Base-by-base conservation (phyloP, 129 eudicot species). In the Smallanthus sonchifolius region DNA sequence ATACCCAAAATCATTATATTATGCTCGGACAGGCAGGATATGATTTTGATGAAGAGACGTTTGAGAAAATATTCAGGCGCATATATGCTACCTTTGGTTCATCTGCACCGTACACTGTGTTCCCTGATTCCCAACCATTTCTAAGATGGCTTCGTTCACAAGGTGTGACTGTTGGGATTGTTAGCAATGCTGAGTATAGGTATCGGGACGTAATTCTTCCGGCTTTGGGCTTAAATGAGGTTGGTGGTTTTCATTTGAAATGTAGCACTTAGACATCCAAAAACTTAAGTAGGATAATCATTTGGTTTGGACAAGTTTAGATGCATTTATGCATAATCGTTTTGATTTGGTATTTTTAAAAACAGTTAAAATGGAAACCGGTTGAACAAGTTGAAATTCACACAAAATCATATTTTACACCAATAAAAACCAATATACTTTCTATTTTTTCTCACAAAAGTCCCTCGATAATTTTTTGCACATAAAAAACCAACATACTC, bases 191-290 rank as follows among this genome's bases (percentile, higher is more conserved):
- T 11, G 99, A 91, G 78, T 95, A 95, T 65, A 86, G 99, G 72
- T 95, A 95, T 85, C 87, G 67, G 28, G 97, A 95, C 84, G 99
- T 95, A 28, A 91, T 95, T 74, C 99, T 95, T 85, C 99, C 99
- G 0, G 93, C 99, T n/a, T 63, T 95, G 65, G 97, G 97, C 64
- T 86, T 95, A 75, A 75, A 91, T 65, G 79, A 91, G 99, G 99
- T 88, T 77, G 83, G 75, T 57, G 36, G 4, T 49, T 34, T 62
- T 20, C 11, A 49, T 51, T 45, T 55, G 15, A 63, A 35, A 52
- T 71, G 44, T 66, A 55, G 24, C 2, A 17, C 72, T 61, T 9
- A 8, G 51, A 19, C 66, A 57, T 28, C 6, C 35, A 4, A 60
- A 60, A 60, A 30, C 5, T 24, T 32, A 60, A 52, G 60, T 7